These are phyloP conservation scores for Hura crepitans DNA, from an alignment of 441 rosid species.

Conservation along the genomic window DNA sequence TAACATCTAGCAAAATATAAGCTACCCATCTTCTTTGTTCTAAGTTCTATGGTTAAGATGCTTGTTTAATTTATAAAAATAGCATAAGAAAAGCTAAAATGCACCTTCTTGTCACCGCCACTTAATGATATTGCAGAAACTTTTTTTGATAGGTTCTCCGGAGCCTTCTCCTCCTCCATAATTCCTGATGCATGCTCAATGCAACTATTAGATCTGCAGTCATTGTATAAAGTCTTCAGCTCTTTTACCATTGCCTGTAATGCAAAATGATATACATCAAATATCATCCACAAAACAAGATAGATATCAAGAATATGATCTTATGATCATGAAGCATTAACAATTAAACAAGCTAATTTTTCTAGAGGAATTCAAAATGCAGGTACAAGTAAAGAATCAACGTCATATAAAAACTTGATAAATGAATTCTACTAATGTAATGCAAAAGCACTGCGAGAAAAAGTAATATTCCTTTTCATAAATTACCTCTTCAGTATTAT, in stretches of 20 bases:
- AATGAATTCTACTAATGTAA: not conserved
- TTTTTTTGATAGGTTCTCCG: constrained; percentile 67
- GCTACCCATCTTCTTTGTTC: not conserved
- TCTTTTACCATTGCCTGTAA: constrained; percentile 53
- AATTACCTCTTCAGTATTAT: constrained; percentile 43
- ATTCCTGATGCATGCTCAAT: constrained; percentile 88
- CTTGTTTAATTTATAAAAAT: not conserved
- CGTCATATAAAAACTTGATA: not conserved
- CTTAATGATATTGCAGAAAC: constrained; percentile 68
- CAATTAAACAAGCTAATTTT: not conserved
- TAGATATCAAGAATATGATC: not conserved
- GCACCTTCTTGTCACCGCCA: constrained; percentile 64
- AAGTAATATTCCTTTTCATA: not conserved
- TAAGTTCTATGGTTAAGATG: not conserved
- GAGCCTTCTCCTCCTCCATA: constrained; percentile 72
- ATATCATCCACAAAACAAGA: not conserved
- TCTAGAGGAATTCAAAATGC: not conserved
- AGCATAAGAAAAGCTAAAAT: not conserved
- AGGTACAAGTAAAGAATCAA: not conserved
- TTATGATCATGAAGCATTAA: constrained; percentile 1
- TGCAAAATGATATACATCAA: not conserved
- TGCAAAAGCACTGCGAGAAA: not conserved
- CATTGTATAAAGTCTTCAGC: constrained; percentile 55
- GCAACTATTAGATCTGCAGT: constrained; percentile 82
- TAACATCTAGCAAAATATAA: not conserved